Evolutionary conservation across 768 basidiomycete genomes (phyloP).

Genomic region (Serendipita indica): DNA sequence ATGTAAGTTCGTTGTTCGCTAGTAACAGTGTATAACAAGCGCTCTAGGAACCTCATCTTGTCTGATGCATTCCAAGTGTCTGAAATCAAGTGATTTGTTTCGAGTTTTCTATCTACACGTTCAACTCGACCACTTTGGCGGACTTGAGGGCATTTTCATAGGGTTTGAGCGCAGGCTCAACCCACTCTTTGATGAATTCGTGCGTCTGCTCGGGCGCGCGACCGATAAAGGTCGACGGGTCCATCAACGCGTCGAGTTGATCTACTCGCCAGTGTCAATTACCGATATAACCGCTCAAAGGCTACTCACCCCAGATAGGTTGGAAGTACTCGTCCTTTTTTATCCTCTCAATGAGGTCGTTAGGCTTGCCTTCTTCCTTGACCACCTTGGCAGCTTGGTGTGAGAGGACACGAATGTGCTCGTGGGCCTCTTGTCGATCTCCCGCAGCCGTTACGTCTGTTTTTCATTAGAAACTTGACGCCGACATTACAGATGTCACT

Average conservation of each 20-base stretch:
- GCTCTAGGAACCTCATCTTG: too few species aligned
- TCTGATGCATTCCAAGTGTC: too few species aligned
- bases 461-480: conserved; percentile 1
- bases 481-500: not conserved
- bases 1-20: too few species aligned
- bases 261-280: not conserved
- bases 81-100: not conserved
- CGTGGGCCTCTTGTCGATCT: conserved; percentile 92
- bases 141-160: conserved; percentile 24
- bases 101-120: conserved; percentile 19
- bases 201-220: conserved; percentile 93
- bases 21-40: too few species aligned
- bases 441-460: conserved; percentile 48
- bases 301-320: conserved; percentile 53
- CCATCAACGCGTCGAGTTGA: conserved; percentile 61
- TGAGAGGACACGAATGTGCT: conserved; percentile 83
- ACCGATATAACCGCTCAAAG: not conserved
- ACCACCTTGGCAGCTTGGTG: conserved; percentile 92
- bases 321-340: conserved; percentile 73
- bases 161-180: conserved; percentile 54
- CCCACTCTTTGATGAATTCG: conserved; percentile 73
- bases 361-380: conserved; percentile 85
- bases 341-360: conserved; percentile 87
- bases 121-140: conserved; percentile 26
- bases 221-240: conserved; percentile 82